Base-by-base conservation (phyloP, 257 asterid genomes). In the Prunella vulgaris region DNA sequence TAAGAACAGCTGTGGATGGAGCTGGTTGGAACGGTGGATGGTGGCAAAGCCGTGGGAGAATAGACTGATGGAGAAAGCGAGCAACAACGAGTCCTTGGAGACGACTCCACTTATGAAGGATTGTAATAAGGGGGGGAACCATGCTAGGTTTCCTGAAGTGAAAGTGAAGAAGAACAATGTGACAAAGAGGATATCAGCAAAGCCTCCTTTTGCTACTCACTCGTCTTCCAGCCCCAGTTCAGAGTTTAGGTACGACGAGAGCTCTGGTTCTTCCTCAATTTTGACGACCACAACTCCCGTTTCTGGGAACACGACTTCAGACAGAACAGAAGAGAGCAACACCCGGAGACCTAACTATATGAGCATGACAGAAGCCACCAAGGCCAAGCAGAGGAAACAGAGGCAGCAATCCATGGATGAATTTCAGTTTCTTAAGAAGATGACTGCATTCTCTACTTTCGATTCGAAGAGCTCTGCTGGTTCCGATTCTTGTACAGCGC, bases 1-100 rank as follows among this genome's bases (percentile, higher is more conserved):
- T 52, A 87, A 94, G 83, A 81, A 71, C 17, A 77, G 66, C 69
- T 79, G 74, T 22, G 89, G 95, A 14, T 93, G 98, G 99, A 94
- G 96, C 87, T 94, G 99, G 97, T 83, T 89, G 24, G 97, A 94
- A 66, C 78, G 97, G 20, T 91, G 97, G 99, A 94, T 91, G 97
- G 92, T 96, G 15, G 97, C 97, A 18, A 89, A 85, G 80, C 99
- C 97, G 1, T 90, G 98, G 98, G 98, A 93, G 78, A 93, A 84
- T 74, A 77, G 97, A 69, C 59, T 90, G 32, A 86, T 90, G 88
- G 97, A 86, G 74, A 86, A 85, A 73, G 64, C 37, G 24, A 79
- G 76, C 33, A 57, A 53, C 5, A 82, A 80, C 22, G 80, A 75
- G 24, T 33, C 64, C 7, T 10, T 62, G 7, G 91, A 86, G 35